phyloP scores from a whole-genome alignment of 2,329 filamentous ascomycete species.

The Colletotrichum noveboracense region DNA sequence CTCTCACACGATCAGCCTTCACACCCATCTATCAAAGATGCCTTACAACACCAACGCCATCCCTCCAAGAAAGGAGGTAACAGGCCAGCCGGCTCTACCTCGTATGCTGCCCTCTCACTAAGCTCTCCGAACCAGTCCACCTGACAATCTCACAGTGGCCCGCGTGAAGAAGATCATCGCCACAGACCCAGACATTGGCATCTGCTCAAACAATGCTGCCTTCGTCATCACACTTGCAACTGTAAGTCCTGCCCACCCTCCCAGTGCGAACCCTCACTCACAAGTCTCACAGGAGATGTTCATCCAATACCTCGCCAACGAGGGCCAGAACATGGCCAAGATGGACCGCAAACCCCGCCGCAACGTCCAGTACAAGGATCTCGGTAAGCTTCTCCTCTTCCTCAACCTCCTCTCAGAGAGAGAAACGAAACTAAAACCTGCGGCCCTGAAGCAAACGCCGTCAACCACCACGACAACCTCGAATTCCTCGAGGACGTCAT shows the following conservation, averaged over 20 bases:
- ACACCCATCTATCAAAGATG: slow-evolving; percentile 57
- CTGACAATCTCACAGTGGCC: slow-evolving; percentile 66
- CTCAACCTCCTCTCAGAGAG: background rate
- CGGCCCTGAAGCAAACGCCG: slow-evolving; percentile 75
- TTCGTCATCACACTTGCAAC: slow-evolving; percentile 94
- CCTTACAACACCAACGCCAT: slow-evolving; percentile 90
- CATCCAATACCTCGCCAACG: slow-evolving; percentile 86
- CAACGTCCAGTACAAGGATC: slow-evolving; percentile 95
- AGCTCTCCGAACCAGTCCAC: background rate
- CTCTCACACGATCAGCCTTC: background rate
- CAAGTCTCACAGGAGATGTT: slow-evolving; percentile 80
- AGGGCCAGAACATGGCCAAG: slow-evolving; percentile 87
- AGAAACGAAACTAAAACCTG: background rate
- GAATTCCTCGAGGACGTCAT: slow-evolving; percentile 94
- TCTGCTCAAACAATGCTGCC: slow-evolving; percentile 91
- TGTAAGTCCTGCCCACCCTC: slow-evolving; percentile 46
- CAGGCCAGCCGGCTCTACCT: slow-evolving; percentile 84
- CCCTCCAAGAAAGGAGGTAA: slow-evolving; percentile 79
- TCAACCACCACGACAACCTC: slow-evolving; percentile 88
- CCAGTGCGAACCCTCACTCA: background rate
- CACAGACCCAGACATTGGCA: slow-evolving; percentile 82
- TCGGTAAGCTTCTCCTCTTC: slow-evolving; percentile 62
- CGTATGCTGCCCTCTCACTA: slow-evolving; percentile 56
- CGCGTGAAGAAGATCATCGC: slow-evolving; percentile 95
- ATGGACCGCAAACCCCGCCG: slow-evolving; percentile 89